Percentiles rank a stretch among this genome's conserved stretches.
These are phyloP conservation scores for Eucalyptus tenuipes DNA, from an alignment of 345 rosid genomes.

Conservation along the genomic window DNA sequence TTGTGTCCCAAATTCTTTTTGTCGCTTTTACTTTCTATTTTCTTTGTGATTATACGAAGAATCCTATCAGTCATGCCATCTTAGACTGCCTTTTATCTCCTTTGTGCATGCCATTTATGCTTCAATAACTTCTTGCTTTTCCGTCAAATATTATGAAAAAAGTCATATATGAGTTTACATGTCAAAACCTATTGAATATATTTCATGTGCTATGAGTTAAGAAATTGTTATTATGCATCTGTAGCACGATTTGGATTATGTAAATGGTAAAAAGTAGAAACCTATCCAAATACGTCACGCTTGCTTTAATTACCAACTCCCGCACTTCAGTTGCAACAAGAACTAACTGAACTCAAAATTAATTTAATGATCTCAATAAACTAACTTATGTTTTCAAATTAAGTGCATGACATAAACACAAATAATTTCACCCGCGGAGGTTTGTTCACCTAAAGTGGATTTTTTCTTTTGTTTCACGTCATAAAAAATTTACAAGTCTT, in stretches of 20 bases:
- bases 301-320: not conserved
- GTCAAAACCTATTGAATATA: not conserved
- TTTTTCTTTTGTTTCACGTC: not conserved
- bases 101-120: not conserved
- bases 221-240: not conserved
- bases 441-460: not conserved
- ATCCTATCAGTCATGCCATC: not conserved
- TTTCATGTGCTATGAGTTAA: not conserved
- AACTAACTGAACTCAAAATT: not conserved
- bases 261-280: not conserved
- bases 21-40: not conserved
- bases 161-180: not conserved
- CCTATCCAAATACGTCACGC: not conserved
- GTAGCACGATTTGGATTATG: not conserved
- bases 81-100: not conserved
- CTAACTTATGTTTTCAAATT: not conserved
- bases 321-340: not conserved
- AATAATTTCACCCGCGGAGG: not conserved
- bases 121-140: not conserved
- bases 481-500: not conserved
- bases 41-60: not conserved
- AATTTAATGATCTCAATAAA: not conserved
- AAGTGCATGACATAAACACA: not conserved
- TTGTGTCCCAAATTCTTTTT: too few relatives aligned
- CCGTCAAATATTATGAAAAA: not conserved